phyloP scores from a whole-genome alignment of 2,329 filamentous ascomycete species.

The Fusarium mexicanum region DNA sequence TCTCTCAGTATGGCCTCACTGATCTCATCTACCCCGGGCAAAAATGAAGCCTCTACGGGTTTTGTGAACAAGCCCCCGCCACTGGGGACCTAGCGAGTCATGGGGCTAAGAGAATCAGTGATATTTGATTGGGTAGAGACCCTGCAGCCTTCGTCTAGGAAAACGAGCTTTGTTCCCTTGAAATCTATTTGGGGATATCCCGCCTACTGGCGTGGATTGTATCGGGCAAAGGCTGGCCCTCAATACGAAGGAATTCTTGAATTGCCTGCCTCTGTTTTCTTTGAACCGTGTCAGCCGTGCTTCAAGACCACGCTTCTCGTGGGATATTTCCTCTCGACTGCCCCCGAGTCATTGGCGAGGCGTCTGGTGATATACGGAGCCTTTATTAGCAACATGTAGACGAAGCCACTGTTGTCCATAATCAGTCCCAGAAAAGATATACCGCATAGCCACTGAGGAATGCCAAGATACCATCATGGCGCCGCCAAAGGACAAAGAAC shows the following conservation, averaged over 20 bases:
- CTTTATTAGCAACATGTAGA: constrained; percentile 37
- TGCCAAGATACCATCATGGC: constrained; percentile 43
- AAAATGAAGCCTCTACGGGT: constrained; percentile 26
- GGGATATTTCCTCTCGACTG: constrained; percentile 41
- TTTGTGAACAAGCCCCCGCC: constrained; percentile 39
- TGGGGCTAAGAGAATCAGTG: constrained; percentile 36
- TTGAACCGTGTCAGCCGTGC: constrained; percentile 37
- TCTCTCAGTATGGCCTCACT: constrained; percentile 41
- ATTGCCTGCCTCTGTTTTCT: constrained; percentile 38
- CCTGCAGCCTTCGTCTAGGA: constrained; percentile 43
- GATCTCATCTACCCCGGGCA: constrained; percentile 30
- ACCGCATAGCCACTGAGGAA: constrained; percentile 23
- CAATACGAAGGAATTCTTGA: constrained; percentile 42
- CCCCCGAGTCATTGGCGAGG: constrained; percentile 35
- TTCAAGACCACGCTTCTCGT: constrained; percentile 33
- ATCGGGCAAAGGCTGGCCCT: constrained; percentile 42
- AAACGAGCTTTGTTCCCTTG: constrained; percentile 44
- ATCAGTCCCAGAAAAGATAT: constrained; percentile 26
- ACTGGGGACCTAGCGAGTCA: constrained; percentile 42
- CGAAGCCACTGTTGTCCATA: constrained; percentile 10
- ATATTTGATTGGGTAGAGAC: constrained; percentile 36
- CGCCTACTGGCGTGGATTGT: constrained; percentile 40
- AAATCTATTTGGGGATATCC: constrained; percentile 44
- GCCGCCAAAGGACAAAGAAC: constrained; percentile 49
- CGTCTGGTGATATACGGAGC: constrained; percentile 39